Evolutionary conservation across 75 land plant species (phyloP), one percentile per base, ranked within the genome.

Genomic region (Isoetes taiwanensis): DNA sequence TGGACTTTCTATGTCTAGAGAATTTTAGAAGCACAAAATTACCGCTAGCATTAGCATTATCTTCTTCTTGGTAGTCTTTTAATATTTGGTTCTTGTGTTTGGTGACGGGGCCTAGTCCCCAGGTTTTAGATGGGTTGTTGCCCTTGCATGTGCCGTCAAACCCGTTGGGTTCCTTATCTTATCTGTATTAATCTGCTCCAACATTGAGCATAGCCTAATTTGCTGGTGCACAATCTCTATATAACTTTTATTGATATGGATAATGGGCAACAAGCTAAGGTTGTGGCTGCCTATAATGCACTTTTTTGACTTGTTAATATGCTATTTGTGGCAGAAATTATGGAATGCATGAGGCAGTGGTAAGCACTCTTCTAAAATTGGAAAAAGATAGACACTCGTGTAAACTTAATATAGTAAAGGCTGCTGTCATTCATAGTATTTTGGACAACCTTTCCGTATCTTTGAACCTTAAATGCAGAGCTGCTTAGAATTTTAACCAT

Each of bases 231-330:
- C 69, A 85, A 56, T 88, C 97, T 30, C 54, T 91, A 16, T 94
- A 91, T 52, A 91, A 79, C 34, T 68, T 91, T 14, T 66, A n/a
- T n/a, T n/a, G n/a, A n/a, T n/a, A n/a, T 87, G 29, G 97, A 91
- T 64, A 95, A 91, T 72, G 95, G 87, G 58, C 89, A 87, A 42
- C 69, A 89, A 57, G 95, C 97, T 37, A 95, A 91, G 59, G 70
- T 77, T 19, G 85, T 91, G 54, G 88, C 95, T 50, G 97, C 97
- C 25, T 83, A 91, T 72, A 95, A 95, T 54, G 97, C 97, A 6
- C 95, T 91, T 19, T 72, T 83, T 64, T 89, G 95, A 34, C 79
- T 91, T 63, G 97, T 87, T 37, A 76, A 80, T 14, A 84, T 91
- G 54, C 62, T 87, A n/a, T 77, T 72, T 68, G n/a, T n/a, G 95